Evolutionary conservation across 176 grass and related monocot genomes (phyloP).

Genomic region (Oryza australiensis): DNA sequence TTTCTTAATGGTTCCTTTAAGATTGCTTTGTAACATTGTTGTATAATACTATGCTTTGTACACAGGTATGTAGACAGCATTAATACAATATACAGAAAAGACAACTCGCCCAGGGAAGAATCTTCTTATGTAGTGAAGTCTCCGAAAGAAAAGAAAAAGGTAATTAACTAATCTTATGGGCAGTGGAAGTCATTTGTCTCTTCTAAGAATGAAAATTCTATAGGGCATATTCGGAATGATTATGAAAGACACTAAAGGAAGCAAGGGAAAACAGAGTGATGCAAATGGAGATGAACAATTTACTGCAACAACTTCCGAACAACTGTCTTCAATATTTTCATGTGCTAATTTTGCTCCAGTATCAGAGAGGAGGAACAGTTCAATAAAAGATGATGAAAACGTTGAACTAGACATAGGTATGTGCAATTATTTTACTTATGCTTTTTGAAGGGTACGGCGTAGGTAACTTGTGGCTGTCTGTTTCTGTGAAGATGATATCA

Average conservation of each 20-base stretch:
- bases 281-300: constrained; percentile 50
- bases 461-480: constrained; percentile 17
- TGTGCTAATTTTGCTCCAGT: constrained; percentile 53
- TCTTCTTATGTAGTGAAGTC: constrained; percentile 58
- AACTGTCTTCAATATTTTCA: constrained; percentile 76
- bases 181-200: not conserved
- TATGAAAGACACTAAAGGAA: constrained; percentile 87
- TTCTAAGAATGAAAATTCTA: constrained; percentile 32
- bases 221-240: constrained; percentile 90
- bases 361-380: constrained; percentile 59
- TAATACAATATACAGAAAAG: constrained; percentile 68
- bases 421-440: constrained; percentile 31
- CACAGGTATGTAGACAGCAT: constrained; percentile 71
- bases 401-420: constrained; percentile 83
- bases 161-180: constrained; percentile 42
- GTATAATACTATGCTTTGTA: constrained; percentile 34
- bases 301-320: constrained; percentile 48
- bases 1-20: constrained; percentile 19
- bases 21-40: constrained; percentile 14
- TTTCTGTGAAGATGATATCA: constrained; percentile 81
- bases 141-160: constrained; percentile 91
- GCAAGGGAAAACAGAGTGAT: constrained; percentile 62
- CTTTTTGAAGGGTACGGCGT: not conserved
- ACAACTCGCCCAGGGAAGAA: constrained; percentile 46
- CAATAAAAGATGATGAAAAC: constrained; percentile 56